Conservation (phyloP, 805 yeast genomes). For the Wickerhamiella occidentalis region DNA sequence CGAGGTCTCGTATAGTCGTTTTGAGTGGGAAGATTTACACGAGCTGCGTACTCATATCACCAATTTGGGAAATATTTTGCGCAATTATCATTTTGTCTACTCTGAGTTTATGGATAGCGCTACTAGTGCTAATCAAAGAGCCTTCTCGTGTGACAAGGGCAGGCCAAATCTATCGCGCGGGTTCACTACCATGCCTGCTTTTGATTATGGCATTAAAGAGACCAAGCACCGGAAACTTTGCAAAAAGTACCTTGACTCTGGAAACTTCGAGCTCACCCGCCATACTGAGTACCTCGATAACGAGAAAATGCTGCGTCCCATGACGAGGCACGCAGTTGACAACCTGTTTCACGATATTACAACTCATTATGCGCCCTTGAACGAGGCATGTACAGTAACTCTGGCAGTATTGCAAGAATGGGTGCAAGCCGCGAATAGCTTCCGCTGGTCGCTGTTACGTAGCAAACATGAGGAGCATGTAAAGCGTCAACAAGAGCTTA, state of each 20-base stretch:
- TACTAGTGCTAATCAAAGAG: neutral
- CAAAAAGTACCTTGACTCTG: neutral
- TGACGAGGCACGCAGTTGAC: neutral
- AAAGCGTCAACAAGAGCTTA: neutral
- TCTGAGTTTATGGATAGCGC: neutral
- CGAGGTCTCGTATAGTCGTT: neutral
- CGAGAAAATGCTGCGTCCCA: neutral
- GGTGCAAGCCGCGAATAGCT: neutral
- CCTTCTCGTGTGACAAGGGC: neutral
- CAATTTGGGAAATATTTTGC: neutral
- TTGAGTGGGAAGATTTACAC: neutral
- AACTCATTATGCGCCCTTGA: neutral
- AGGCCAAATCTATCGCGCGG: neutral
- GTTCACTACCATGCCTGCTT: neutral
- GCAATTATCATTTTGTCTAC: neutral
- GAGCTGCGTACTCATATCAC: neutral
- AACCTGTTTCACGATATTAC: neutral
- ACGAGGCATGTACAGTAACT: neutral
- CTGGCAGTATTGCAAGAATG: neutral
- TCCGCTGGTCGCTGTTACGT: neutral
- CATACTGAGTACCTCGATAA: neutral
- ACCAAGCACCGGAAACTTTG: neutral
- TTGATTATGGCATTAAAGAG: neutral
- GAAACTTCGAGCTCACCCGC: neutral
- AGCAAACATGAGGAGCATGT: neutral